Evolutionary conservation across 2,329 filamentous ascomycete species (phyloP).

Genomic region (Pestalotiopsis sp.): DNA sequence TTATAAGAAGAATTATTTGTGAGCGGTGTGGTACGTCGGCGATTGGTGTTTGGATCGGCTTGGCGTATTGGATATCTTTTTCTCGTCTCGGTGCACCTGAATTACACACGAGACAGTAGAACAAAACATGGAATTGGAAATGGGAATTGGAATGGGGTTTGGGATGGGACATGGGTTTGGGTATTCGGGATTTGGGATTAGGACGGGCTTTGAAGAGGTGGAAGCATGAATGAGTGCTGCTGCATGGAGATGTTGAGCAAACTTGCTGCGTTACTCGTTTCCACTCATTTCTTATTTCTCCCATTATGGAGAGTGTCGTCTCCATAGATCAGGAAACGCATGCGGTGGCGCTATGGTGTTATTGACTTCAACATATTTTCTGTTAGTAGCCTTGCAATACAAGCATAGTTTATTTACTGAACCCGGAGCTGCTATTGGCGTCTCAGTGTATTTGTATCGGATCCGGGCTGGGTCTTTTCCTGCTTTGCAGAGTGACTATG

Average conservation of each 20-base stretch:
- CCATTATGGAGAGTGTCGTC: neutral
- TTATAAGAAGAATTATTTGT: neutral
- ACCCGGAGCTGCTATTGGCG: too few relatives aligned
- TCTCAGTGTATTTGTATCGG: too few relatives aligned
- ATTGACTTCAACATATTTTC: too few relatives aligned
- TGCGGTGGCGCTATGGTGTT: neutral
- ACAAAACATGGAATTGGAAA: neutral
- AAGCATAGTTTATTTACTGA: too few relatives aligned
- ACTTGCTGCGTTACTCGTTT: neutral
- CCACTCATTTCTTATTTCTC: neutral
- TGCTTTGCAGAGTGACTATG: too few relatives aligned
- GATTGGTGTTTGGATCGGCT: conserved; percentile 4
- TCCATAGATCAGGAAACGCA: neutral
- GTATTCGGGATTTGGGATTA: neutral
- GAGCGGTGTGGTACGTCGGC: conserved; percentile 4
- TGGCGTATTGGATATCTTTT: conserved; percentile 5
- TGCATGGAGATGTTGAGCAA: neutral
- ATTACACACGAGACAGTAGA: neutral
- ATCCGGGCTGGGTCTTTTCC: too few relatives aligned
- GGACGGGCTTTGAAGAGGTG: neutral
- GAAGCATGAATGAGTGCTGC: neutral
- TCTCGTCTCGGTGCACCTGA: conserved; percentile 8
- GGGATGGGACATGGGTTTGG: neutral
- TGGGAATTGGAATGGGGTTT: neutral
- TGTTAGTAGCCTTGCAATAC: too few relatives aligned